Evolutionary conservation across 108 stramenopile species (phyloP).

Genomic region (Discostella pseudostelligera): DNA sequence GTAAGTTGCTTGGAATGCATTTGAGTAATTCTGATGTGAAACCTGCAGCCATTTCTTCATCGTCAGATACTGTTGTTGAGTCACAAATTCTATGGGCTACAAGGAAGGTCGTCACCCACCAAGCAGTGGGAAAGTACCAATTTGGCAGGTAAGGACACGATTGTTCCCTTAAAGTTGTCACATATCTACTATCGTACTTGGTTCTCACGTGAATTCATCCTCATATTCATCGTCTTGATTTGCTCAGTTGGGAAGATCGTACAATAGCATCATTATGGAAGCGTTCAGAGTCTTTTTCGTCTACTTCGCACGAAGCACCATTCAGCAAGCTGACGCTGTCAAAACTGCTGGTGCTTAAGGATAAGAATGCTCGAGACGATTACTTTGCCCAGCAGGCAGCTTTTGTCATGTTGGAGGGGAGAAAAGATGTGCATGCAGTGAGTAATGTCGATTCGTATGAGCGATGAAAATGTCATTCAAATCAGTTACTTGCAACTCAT

Average conservation of each 20-base stretch:
- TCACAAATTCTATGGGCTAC: constrained; percentile 47
- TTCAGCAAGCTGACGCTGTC: constrained; percentile 73
- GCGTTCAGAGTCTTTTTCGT: constrained; percentile 46
- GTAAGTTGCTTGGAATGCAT: neutral
- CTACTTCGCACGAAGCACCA: constrained; percentile 48
- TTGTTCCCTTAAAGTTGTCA: neutral
- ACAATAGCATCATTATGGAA: constrained; percentile 83
- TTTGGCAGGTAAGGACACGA: constrained; percentile 28
- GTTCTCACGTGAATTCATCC: too few species aligned
- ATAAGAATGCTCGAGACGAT: constrained; percentile 66
- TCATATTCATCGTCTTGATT: too few species aligned
- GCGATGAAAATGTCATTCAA: neutral
- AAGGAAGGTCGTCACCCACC: constrained; percentile 71
- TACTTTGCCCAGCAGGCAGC: constrained; percentile 85
- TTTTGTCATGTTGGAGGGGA: constrained; percentile 72
- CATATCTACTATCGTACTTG: too few species aligned
- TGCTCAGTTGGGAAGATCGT: constrained; percentile 51
- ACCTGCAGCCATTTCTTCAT: too few species aligned
- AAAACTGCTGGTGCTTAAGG: constrained; percentile 66
- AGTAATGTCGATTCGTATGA: neutral
- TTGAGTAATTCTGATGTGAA: too few species aligned
- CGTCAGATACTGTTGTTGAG: constrained; percentile 5
- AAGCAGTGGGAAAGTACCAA: constrained; percentile 58
- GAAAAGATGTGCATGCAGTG: constrained; percentile 67
- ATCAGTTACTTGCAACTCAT: neutral